Evolutionary conservation across 2,329 filamentous ascomycete species (phyloP).

Genomic region (Beauveria bassiana): DNA sequence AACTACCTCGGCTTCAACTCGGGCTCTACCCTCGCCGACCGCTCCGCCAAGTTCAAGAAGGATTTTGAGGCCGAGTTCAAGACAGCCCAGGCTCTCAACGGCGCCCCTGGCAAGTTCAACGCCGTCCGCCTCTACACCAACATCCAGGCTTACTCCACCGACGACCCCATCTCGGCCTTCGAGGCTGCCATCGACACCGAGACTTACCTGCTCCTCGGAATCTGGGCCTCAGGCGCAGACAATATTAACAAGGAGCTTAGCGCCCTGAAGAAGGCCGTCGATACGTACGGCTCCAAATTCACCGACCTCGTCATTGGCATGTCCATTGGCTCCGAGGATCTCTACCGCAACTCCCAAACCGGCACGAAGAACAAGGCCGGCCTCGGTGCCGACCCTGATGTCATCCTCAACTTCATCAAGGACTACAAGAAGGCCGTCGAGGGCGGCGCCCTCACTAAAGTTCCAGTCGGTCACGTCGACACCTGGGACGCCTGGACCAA

Average conservation of each 20-base stretch:
- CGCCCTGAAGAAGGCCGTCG: constrained; percentile 50
- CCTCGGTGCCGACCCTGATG: constrained; percentile 49
- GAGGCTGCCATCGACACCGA: constrained; percentile 59
- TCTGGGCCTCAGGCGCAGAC: constrained; percentile 51
- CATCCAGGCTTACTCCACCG: constrained; percentile 57
- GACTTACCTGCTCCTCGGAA: constrained; percentile 54
- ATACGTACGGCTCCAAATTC: constrained; percentile 41
- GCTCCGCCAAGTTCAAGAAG: constrained; percentile 43
- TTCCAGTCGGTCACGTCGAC: constrained; percentile 58
- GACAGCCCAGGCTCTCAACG: constrained; percentile 31
- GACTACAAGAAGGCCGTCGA: constrained; percentile 54
- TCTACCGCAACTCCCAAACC: constrained; percentile 55
- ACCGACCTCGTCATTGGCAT: constrained; percentile 55
- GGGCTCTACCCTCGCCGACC: constrained; percentile 37
- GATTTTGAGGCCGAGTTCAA: constrained; percentile 40
- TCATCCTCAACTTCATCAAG: constrained; percentile 57
- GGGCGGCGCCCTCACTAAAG: constrained; percentile 32
- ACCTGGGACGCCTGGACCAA: constrained; percentile 60
- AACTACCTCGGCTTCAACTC: constrained; percentile 51
- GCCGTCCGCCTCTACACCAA: constrained; percentile 60
- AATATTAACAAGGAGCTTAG: constrained; percentile 53
- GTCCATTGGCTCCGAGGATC: constrained; percentile 59
- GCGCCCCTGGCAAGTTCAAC: constrained; percentile 47
- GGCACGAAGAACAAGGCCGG: constrained; percentile 56
- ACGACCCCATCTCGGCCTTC: constrained; percentile 73